Base-by-base conservation (phyloP, 495 filamentous ascomycete genomes). In the Penicillium desertorum region DNA sequence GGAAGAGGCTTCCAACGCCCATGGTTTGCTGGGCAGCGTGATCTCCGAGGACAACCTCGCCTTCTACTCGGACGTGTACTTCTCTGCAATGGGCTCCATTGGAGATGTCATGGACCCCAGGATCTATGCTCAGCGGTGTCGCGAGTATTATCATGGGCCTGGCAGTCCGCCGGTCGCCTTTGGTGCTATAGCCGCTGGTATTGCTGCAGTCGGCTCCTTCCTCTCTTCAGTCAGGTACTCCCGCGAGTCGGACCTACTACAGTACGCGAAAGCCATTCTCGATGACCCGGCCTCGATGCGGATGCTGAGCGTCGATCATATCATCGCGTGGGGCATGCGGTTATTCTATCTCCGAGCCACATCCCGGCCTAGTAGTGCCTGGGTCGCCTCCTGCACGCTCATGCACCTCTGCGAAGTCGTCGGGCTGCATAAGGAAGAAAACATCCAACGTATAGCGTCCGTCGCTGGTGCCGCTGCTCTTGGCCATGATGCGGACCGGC, bases 281-380 rank as follows among this genome's bases (percentile, higher is more conserved):
- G 69, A 71, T 60, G 69, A 71, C 52, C 66, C 69, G 19, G 55
- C 51, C 34, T 67, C 68, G 2, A 63, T 69, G 58, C 70, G 65
- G 8, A n/a, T 57, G 62, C 64, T 41, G 7, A 14, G 68, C 12
- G 63, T 71, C 27, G 70, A 73, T 55, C 70, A 73, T 19, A 62
- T 73, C 53, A 25, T 73, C 27, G 70, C 70, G 5, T 73, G 70
- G 70, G 62, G 64, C 29, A 60, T 73, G 64, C 64, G 70, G 14
- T 46, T 73, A n/a, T 32, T 73, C 46, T 73, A 73, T 29, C 57
- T 73, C 9, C 64, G 70, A 20, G 68, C 70, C 16, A 73, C 70
- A 17, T 68, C 70, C 41, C 66, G 70, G 1, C 70, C 70, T 3
- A 66, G 48, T 45, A 68, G 66, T 64, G 66, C 70, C n/a, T 73